A percentile compares a stretch with the other conserved stretches of the same genome.
Conservation (phyloP, 139 green algal species). For the Eudorina sp. region DNA sequence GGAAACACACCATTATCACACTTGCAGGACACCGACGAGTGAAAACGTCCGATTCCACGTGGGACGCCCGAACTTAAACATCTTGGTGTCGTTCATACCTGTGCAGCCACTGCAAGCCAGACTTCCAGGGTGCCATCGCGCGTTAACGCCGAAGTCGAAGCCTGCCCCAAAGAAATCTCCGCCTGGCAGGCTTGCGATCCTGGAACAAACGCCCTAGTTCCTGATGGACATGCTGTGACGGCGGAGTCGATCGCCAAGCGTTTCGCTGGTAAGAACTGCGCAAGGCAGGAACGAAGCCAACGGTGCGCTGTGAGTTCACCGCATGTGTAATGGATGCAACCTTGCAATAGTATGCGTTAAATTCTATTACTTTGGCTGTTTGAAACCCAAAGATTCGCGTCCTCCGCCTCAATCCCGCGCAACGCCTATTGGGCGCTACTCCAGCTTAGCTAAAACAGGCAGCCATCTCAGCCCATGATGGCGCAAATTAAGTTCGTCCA, state of each 20-base stretch:
- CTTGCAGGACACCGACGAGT: neutral
- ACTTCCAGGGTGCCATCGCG: slow-evolving; percentile 16
- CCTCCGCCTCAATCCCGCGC: too few relatives aligned
- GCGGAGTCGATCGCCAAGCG: neutral
- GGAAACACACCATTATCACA: neutral
- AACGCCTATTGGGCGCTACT: too few relatives aligned
- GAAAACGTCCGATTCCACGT: neutral
- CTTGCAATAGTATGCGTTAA: too few relatives aligned
- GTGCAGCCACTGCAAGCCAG: slow-evolving; percentile 34
- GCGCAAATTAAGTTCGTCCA: too few relatives aligned
- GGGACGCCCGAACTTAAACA: neutral
- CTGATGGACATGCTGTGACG: neutral
- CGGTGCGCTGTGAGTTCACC: too few relatives aligned
- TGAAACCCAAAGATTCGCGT: too few relatives aligned
- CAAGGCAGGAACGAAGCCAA: too few relatives aligned
- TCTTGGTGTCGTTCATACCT: neutral
- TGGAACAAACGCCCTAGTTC: neutral
- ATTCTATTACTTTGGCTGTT: too few relatives aligned
- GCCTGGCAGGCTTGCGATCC: neutral
- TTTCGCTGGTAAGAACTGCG: slow-evolving; percentile 6
- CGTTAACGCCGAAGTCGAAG: neutral
- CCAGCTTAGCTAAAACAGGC: too few relatives aligned
- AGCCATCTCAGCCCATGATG: too few relatives aligned
- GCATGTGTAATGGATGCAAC: too few relatives aligned
- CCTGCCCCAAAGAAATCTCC: neutral